Percentiles rank a stretch among this genome's conserved stretches.
Evolutionary conservation across 805 yeast species (phyloP).

Genomic region (Zygotorulaspora sp.): DNA sequence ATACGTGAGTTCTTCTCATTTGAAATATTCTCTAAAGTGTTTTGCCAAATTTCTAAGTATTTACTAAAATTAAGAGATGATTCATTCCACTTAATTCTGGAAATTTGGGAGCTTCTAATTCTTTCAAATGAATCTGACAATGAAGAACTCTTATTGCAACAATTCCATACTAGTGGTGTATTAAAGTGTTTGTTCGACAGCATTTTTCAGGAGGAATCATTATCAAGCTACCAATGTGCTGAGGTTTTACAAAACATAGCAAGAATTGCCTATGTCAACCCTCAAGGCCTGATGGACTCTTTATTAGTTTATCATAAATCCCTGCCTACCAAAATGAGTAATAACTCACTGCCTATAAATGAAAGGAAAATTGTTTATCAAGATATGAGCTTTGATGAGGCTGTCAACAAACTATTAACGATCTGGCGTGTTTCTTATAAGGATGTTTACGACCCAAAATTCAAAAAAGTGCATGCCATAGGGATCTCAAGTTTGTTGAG

Average conservation of each 20-base stretch:
- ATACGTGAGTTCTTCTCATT: constrained; percentile 36
- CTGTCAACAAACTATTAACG: constrained; percentile 31
- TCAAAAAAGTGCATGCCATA: constrained; percentile 61
- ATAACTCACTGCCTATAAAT: constrained; percentile 18
- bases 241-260: constrained; percentile 37
- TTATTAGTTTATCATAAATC: constrained; percentile 25
- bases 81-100: constrained; percentile 47
- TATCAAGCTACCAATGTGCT: constrained; percentile 32
- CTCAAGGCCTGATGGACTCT: constrained; percentile 32
- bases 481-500: constrained; percentile 54
- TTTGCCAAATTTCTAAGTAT: constrained; percentile 50
- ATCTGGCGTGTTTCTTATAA: constrained; percentile 45
- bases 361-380: constrained; percentile 24
- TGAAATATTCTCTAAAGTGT: constrained; percentile 31
- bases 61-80: constrained; percentile 66
- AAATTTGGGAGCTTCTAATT: constrained; percentile 33
- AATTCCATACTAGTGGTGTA: constrained; percentile 28
- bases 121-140: constrained; percentile 25
- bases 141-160: constrained; percentile 22
- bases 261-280: constrained; percentile 36
- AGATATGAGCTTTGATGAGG: constrained; percentile 27
- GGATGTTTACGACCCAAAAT: constrained; percentile 68
- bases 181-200: constrained; percentile 27
- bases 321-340: constrained; percentile 23
- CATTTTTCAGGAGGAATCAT: constrained; percentile 29